Percentiles rank a stretch among this genome's conserved stretches.
Evolutionary conservation across 352 stramenopile species (phyloP).

Genomic region (Pythium rhizo-oryzae): DNA sequence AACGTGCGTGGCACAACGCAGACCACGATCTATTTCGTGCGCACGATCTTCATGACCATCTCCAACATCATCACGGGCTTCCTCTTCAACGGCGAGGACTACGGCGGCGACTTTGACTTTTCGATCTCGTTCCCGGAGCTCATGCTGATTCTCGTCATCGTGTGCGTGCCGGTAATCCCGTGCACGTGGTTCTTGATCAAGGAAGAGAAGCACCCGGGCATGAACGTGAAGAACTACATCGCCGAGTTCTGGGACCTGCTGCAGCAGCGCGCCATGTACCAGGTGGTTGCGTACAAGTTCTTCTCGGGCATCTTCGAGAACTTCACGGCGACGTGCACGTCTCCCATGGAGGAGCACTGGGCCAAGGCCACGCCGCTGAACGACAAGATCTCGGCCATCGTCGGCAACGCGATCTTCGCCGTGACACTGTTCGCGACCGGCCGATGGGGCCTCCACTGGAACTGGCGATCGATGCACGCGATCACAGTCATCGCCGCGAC

Average conservation of each 20-base stretch:
- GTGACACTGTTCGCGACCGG: constrained; percentile 36
- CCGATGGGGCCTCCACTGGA: constrained; percentile 52
- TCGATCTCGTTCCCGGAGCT: constrained; percentile 47
- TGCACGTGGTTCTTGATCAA: constrained; percentile 30
- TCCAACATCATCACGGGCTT: constrained; percentile 45
- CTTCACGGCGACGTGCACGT: neutral
- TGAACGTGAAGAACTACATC: constrained; percentile 22
- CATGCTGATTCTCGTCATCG: constrained; percentile 50
- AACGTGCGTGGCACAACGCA: constrained; percentile 57
- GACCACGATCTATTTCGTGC: constrained; percentile 52
- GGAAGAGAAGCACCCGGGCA: constrained; percentile 24
- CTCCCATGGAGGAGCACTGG: constrained; percentile 21
- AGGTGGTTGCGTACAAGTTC: constrained; percentile 10
- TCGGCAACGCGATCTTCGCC: constrained; percentile 40
- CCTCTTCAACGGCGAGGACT: constrained; percentile 53
- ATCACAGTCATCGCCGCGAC: constrained; percentile 35
- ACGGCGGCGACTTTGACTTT: constrained; percentile 54
- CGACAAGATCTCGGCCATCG: constrained; percentile 39
- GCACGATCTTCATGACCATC: constrained; percentile 38
- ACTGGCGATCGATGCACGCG: constrained; percentile 46
- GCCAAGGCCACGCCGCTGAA: constrained; percentile 44
- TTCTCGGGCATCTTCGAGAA: constrained; percentile 9
- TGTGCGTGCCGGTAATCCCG: constrained; percentile 16
- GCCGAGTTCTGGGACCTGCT: constrained; percentile 21
- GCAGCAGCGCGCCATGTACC: constrained; percentile 24